Percentiles rank a stretch among this genome's conserved stretches.
Conservation (phyloP, 495 filamentous ascomycete species). For the Articulospora tetracladia region DNA sequence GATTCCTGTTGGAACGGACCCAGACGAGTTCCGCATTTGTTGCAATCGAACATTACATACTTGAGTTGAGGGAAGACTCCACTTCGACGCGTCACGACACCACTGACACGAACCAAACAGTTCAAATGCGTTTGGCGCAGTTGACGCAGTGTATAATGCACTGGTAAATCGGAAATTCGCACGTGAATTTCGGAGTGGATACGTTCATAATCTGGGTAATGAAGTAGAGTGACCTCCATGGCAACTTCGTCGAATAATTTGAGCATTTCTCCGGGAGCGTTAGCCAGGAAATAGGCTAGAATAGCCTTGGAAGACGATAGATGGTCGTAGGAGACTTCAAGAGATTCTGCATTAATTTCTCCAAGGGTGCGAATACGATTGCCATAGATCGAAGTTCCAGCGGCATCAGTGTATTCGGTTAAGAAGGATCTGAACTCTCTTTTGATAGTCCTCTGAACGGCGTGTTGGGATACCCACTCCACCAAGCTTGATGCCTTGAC, state of each 20-base stretch:
- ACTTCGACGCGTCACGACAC: constrained; percentile 93
- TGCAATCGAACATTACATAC: constrained; percentile 95
- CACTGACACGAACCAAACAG: constrained; percentile 89
- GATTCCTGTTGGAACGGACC: constrained; percentile 98
- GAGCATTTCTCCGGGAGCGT: constrained; percentile 87
- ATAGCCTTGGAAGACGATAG: constrained; percentile 87
- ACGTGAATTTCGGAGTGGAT: constrained; percentile 99
- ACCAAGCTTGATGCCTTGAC: constrained; percentile 90
- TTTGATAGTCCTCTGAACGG: constrained; percentile 89
- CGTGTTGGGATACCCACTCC: constrained; percentile 89
- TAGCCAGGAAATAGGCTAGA: constrained; percentile 95
- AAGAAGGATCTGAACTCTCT: constrained; percentile 97
- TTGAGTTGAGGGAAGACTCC: constrained; percentile 98
- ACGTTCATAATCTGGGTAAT: constrained; percentile 96
- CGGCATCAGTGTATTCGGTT: constrained; percentile 88
- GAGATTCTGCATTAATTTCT: constrained; percentile 91
- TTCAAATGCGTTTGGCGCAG: constrained; percentile 95
- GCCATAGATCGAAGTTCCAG: constrained; percentile 88
- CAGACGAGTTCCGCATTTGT: constrained; percentile 85
- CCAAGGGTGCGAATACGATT: constrained; percentile 88
- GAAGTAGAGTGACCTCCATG: constrained; percentile 88
- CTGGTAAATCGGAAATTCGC: constrained; percentile 89
- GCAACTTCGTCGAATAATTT: constrained; percentile 97
- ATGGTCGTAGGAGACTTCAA: constrained; percentile 96
- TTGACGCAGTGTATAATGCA: constrained; percentile 95